A percentile compares a stretch with the other conserved stretches of the same genome.
phyloP scores from a whole-genome alignment of 768 basidiomycete genomes.

The Hericium erinaceus region DNA sequence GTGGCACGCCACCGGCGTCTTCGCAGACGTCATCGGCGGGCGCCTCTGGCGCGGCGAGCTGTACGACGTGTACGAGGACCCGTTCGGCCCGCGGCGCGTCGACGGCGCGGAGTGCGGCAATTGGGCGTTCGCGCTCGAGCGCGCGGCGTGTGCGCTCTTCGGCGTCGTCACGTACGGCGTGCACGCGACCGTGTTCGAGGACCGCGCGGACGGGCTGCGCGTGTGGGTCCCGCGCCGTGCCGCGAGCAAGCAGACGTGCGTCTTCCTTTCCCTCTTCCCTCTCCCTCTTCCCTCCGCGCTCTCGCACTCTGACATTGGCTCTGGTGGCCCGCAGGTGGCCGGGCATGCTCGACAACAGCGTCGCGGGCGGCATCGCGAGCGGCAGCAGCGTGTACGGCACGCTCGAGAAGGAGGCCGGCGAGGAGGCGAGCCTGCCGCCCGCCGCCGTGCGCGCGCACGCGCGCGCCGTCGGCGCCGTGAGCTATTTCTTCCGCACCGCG shows the following conservation, averaged over 20 bases:
- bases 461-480: constrained; percentile 57
- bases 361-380: constrained; percentile 85
- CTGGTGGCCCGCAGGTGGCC: constrained; percentile 51
- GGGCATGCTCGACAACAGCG: constrained; percentile 80
- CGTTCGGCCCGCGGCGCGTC: constrained; percentile 44
- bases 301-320: not conserved
- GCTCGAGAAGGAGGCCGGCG: constrained; percentile 85
- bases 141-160: constrained; percentile 82
- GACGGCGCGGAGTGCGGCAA: constrained; percentile 32
- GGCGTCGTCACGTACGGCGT: constrained; percentile 89
- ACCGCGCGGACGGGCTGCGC: constrained; percentile 34
- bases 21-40: constrained; percentile 57
- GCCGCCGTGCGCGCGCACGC: constrained; percentile 51
- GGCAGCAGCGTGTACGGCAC: constrained; percentile 66
- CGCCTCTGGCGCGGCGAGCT: constrained; percentile 80
- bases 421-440: constrained; percentile 80
- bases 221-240: constrained; percentile 88
- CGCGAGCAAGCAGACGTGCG: constrained; percentile 81
- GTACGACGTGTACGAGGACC: constrained; percentile 68
- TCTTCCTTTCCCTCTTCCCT: constrained; percentile 7
- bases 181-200: constrained; percentile 74
- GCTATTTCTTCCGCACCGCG: constrained; percentile 68
- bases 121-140: constrained; percentile 83
- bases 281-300: not conserved
- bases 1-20: constrained; percentile 54